phyloP scores from a whole-genome alignment of 2,329 filamentous ascomycete species.

The Thielaviopsis euricoi region DNA sequence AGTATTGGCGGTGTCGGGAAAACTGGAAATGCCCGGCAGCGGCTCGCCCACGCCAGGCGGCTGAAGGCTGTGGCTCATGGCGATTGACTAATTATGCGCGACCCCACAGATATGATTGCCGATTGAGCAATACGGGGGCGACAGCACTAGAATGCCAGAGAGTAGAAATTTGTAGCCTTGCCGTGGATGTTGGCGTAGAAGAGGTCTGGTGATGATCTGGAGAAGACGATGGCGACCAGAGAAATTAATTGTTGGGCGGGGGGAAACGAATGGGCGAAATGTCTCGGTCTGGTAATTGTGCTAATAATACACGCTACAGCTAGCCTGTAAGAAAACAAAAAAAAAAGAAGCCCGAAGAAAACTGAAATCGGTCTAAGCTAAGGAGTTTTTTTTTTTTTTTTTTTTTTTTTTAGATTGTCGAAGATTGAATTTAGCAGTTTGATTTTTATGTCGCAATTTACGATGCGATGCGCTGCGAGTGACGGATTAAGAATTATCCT shows the following conservation, averaged over 20 bases:
- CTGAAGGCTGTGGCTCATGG: neutral
- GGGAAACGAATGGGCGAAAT: neutral
- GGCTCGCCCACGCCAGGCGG: neutral
- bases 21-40: neutral
- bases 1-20: neutral
- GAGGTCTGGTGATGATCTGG: neutral
- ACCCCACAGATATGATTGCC: neutral
- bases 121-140: neutral
- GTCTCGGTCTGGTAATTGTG: neutral
- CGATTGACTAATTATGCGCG: neutral
- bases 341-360: neutral
- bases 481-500: neutral
- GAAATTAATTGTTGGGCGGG: neutral
- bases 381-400: too few relatives aligned
- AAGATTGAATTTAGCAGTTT: neutral
- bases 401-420: neutral
- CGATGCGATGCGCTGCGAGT: neutral
- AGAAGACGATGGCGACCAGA: neutral
- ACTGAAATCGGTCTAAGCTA: neutral
- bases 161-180: neutral
- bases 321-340: neutral
- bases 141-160: neutral
- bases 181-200: neutral
- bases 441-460: neutral
- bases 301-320: neutral